A percentile compares a stretch with the other conserved stretches of the same genome.
phyloP scores from a whole-genome alignment of 176 grass and related monocot genomes.

The Phyllostachys edulis region DNA sequence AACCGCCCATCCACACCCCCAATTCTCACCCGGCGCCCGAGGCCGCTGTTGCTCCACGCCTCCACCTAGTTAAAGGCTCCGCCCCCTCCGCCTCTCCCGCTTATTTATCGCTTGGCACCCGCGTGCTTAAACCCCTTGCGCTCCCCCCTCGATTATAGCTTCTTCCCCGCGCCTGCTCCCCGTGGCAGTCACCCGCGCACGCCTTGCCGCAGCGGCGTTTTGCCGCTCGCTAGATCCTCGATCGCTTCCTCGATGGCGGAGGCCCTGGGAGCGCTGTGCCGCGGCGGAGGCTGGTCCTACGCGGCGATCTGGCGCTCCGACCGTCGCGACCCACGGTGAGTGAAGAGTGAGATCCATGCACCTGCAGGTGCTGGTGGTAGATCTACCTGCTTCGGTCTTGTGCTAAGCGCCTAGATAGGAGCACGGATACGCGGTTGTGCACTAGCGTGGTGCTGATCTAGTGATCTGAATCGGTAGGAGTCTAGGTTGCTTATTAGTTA shows the following conservation, averaged over 20 bases:
- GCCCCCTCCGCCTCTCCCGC: constrained; percentile 3
- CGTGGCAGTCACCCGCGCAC: neutral
- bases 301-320: constrained; percentile 77
- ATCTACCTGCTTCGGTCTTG: neutral
- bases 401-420: neutral
- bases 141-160: neutral
- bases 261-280: constrained; percentile 63
- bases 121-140: constrained; percentile 35
- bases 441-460: neutral
- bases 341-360: neutral
- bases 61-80: constrained; percentile 13
- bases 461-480: neutral
- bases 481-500: neutral
- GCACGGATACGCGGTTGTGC: neutral
- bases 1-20: neutral
- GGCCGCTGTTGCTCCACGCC: neutral
- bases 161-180: neutral
- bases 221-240: neutral
- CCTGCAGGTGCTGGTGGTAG: neutral
- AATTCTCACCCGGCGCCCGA: neutral
- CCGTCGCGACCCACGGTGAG: constrained; percentile 66
- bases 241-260: constrained; percentile 34
- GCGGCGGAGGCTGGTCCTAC: constrained; percentile 83
- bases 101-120: constrained; percentile 31
- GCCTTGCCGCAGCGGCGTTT: neutral